Base-by-base conservation (phyloP, 2,329 filamentous ascomycete genomes). In the Microdochium paspali region DNA sequence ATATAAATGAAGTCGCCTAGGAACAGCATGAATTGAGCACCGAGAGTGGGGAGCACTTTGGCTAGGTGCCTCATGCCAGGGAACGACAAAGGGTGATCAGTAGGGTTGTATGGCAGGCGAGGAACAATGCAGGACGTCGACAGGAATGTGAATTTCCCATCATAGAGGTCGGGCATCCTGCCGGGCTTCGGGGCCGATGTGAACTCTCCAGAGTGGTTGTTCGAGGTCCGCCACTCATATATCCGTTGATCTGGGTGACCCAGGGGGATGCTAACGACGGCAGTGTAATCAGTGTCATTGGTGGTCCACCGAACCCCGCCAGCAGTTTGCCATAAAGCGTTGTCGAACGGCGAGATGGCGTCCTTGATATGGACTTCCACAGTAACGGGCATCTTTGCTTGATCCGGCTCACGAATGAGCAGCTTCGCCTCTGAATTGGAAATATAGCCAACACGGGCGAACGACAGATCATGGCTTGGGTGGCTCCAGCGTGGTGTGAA, bases 61-160 rank as follows among this genome's bases (percentile, higher is more conserved):
- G 87, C 84, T 47, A 98, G 74, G 55, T 89, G 74, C 46, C 79
- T 80, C 58, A 96, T 78, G 1, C 93, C 93, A 0, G 85, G 85
- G 43, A 96, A 86, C 10, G 85, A 77, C 2, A 97, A 73, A 0
- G 91, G 80, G 60, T 96, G 88, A 32, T 88, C 79, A n/a, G 90
- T 66, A 0, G 88, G 86, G 40, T 78, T 87, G 66, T 98, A 98
- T 0, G 93, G 93, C 48, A 97, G 89, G 18, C 89, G 85, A 10
- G 86, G 85, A 57, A 96, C 87, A 58, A 97, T 89, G 66, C 93
- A 98, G 39, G 89, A 95, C 0, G 89, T 93, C 3, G 90, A 89
- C 7, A 97, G 68, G 62, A 98, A 98, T 0, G 88, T 95, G 57
- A 95, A 91, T 49, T 81, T 83, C 35, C 83, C 84, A 45, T 82